Conservation (phyloP, 2,329 filamentous ascomycete species). For the Exophiala viscosa region DNA sequence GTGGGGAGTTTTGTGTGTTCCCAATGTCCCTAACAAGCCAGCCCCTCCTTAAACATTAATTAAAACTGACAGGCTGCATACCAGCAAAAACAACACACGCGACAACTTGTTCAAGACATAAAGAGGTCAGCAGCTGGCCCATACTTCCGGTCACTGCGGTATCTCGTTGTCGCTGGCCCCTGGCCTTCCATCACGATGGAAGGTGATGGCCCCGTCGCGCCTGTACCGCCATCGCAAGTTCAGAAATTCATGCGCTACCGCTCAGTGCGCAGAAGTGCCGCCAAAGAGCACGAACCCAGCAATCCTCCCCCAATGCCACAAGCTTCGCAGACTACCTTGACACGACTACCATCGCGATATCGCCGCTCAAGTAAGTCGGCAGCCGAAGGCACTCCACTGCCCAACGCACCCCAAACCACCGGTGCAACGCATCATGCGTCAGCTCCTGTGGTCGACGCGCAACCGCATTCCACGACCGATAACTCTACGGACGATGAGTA, state of each 20-base stretch:
- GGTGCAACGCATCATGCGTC: neutral
- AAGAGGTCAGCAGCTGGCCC: neutral
- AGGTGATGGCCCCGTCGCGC: neutral
- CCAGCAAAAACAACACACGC: no score
- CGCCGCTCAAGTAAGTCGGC: conserved; percentile 9
- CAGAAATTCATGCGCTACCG: conserved; percentile 57
- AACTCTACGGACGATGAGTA: no score
- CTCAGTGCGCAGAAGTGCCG: conserved; percentile 49
- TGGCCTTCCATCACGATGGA: conserved; percentile 9
- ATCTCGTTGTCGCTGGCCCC: neutral
- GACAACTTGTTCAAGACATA: no score
- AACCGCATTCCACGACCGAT: no score
- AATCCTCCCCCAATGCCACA: conserved; percentile 11
- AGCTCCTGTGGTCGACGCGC: no score
- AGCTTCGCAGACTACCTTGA: conserved; percentile 7
- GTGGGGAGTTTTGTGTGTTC: no score
- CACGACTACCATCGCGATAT: conserved; percentile 20
- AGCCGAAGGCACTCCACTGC: neutral
- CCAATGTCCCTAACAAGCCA: no score
- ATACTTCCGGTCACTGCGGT: neutral
- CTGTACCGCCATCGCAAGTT: conserved; percentile 9
- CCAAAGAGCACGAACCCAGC: conserved; percentile 13
- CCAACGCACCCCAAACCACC: neutral
- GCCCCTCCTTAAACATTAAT: no score
- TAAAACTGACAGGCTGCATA: no score